Percentiles rank a stretch among this genome's conserved stretches.
Evolutionary conservation across 2,329 filamentous ascomycete genomes (phyloP).

Genomic region (Neopestalotiopsis rosae): DNA sequence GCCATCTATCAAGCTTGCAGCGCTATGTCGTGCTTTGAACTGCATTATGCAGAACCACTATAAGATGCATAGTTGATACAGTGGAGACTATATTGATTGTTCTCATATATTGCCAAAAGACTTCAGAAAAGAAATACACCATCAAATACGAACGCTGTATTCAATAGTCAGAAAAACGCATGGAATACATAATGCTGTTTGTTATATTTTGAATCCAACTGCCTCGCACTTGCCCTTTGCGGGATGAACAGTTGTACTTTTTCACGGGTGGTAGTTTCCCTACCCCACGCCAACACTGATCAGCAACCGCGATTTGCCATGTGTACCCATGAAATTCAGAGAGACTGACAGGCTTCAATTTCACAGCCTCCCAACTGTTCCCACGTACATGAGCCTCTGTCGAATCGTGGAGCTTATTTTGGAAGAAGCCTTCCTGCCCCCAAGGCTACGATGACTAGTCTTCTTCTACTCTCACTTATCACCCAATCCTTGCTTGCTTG

Average conservation of each 20-base stretch:
- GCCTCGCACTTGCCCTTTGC: background rate
- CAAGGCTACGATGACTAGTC: background rate
- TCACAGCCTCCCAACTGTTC: background rate
- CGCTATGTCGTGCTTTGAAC: background rate
- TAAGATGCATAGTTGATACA: background rate
- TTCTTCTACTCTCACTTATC: background rate
- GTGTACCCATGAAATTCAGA: background rate
- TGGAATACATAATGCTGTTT: background rate
- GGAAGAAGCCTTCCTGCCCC: too few relatives aligned
- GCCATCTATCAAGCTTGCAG: conserved; percentile 1
- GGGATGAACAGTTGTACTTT: background rate
- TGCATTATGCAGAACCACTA: background rate
- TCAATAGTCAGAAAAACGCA: background rate
- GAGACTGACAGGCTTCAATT: background rate
- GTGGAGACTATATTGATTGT: background rate
- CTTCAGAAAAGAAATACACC: background rate
- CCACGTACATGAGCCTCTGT: background rate
- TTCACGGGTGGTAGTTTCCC: background rate
- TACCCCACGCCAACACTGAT: background rate
- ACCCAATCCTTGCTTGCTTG: background rate
- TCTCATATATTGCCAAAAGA: background rate
- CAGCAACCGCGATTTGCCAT: background rate
- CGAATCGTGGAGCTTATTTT: too few relatives aligned
- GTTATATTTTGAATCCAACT: background rate
- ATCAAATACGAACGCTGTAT: too few relatives aligned